A percentile compares a stretch with the other conserved stretches of the same genome.
Conservation (phyloP, 495 filamentous ascomycete genomes). For the Neurospora sp. region DNA sequence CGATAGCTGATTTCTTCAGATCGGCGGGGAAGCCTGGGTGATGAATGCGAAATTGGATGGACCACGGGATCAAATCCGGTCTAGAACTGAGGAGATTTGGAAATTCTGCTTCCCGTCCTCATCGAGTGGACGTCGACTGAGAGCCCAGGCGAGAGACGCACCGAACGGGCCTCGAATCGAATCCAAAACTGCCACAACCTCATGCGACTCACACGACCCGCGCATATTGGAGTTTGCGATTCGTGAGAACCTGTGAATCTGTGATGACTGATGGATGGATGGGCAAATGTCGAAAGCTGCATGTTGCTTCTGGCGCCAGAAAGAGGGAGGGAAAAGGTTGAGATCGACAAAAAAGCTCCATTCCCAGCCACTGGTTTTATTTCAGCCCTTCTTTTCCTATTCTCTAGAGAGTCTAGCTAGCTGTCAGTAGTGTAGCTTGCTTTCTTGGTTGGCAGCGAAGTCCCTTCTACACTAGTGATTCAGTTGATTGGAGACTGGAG, state of each 20-base stretch:
- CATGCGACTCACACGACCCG: neutral
- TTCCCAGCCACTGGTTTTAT: neutral
- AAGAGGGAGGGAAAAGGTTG: neutral
- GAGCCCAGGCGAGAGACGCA: neutral
- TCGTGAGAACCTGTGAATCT: neutral
- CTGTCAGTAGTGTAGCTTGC: neutral
- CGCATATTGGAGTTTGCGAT: neutral
- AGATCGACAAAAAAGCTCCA: neutral
- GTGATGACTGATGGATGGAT: neutral
- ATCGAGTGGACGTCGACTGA: neutral
- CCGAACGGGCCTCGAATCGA: neutral
- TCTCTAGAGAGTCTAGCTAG: neutral
- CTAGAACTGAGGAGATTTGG: neutral
- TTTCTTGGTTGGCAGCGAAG: neutral
- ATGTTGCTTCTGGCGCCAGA: neutral
- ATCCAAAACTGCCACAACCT: neutral
- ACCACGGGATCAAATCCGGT: neutral
- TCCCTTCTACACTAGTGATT: neutral
- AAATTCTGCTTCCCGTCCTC: neutral
- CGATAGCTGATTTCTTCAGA: neutral
- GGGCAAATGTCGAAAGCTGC: neutral
- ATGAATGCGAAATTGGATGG: neutral
- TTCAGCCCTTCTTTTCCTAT: neutral
- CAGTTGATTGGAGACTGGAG: neutral
- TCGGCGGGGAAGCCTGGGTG: neutral